Base-by-base conservation (phyloP, 768 basidiomycete species). In the Hortiboletus campestris region DNA sequence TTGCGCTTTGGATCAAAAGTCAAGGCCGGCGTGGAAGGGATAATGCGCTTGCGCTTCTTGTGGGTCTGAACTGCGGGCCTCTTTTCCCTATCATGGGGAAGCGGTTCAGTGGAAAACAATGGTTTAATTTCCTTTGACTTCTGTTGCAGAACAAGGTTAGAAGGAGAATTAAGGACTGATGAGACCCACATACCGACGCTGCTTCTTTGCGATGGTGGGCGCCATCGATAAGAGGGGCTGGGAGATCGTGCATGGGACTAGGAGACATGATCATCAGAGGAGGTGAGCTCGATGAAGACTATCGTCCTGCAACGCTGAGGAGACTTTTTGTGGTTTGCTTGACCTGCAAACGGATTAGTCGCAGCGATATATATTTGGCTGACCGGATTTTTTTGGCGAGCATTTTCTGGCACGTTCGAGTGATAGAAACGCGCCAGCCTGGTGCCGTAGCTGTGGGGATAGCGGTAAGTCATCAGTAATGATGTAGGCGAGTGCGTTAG, bases 361-460 rank as follows among this genome's bases (percentile, higher is more conserved):
- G 56, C 16, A 50, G 55, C 16, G 54, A 69, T 69, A 69, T 69
- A 70, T 70, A 70, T 44, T 25, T 52, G 57, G 49, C 62, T 45
- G 56, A 59, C 67, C 63, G 54, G 62, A 50, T 50, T 60, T 65
- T 63, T 59, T 58, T 60, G 53, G 56, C 6, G 25, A 47, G 20
- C 53, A 64, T 61, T 51, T 41, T 10, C 60, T 44, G n/a, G 44
- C 69, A 73, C 62, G 67, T 67, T 71, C 7, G 58, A 45, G 46
- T 46, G 63, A 61, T 60, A 60, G 53, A 68, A 72, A 70, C 63
- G 70, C 72, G 66, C 50, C 55, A 54, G 60, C 72, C 72, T 64
- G 70, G 68, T 61, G 67, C 61, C 70, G 63, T 68, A 72, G 67
- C 62, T 63, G 65, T 65, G 60, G 71, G 61, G 62, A 58, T 57